Percentiles rank a stretch among this genome's conserved stretches.
Evolutionary conservation across 306 rosid species (phyloP).

Genomic region (Elaeagnus macrophylla): DNA sequence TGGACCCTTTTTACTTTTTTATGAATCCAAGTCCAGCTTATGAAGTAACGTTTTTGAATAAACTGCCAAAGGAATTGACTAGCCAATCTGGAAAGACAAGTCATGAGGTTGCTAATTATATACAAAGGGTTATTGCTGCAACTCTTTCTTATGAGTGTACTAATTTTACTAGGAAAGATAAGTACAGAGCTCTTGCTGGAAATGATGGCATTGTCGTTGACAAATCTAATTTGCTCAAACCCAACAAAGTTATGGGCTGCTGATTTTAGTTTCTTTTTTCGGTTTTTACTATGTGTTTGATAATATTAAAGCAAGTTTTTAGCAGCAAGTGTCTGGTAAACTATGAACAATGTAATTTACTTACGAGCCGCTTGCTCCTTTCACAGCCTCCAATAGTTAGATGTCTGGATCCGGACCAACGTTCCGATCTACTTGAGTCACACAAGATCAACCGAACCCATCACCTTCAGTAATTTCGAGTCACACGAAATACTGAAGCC

Average conservation of each 20-base stretch:
- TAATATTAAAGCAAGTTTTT: too few species aligned
- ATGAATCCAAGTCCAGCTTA: slow-evolving; percentile 82
- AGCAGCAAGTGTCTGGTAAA: too few species aligned
- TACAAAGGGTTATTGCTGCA: slow-evolving; percentile 54
- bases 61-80: slow-evolving; percentile 59
- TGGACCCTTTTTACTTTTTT: slow-evolving; percentile 85
- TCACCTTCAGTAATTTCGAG: too few species aligned
- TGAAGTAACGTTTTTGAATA: slow-evolving; percentile 56
- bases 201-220: slow-evolving; percentile 42
- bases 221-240: background rate
- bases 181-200: slow-evolving; percentile 65
- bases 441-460: too few species aligned
- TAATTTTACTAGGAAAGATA: slow-evolving; percentile 59
- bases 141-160: slow-evolving; percentile 69
- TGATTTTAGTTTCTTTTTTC: slow-evolving; percentile 3
- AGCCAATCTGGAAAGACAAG: slow-evolving; percentile 46
- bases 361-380: too few species aligned
- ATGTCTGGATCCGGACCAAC: too few species aligned
- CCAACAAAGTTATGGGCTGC: slow-evolving; percentile 51
- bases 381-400: too few species aligned
- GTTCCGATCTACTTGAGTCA: too few species aligned
- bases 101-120: slow-evolving; percentile 70
- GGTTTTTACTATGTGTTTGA: too few species aligned
- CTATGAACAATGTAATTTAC: too few species aligned
- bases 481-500: too few species aligned